These are phyloP conservation scores for Suillus bovinus DNA, from an alignment of 768 basidiomycete genomes.

Conservation along the genomic window DNA sequence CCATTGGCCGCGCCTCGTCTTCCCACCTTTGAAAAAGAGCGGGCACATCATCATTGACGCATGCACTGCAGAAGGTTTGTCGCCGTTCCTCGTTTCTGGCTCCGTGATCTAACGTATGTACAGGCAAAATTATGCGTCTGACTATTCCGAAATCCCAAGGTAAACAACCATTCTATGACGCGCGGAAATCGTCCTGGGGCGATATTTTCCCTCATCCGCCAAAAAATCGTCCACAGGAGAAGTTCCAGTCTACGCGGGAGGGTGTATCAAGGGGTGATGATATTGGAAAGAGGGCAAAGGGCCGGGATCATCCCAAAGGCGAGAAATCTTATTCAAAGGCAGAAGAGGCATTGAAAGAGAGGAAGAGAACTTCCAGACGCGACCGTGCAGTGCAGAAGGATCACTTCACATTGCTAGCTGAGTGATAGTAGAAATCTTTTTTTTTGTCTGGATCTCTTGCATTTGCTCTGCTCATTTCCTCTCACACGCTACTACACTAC, in stretches of 20 bases:
- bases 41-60: conserved; percentile 92
- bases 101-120: conserved; percentile 1
- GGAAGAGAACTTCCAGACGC: conserved; percentile 31
- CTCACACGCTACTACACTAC: not conserved
- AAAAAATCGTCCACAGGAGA: conserved; percentile 74
- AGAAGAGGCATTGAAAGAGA: conserved; percentile 39
- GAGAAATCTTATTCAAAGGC: conserved; percentile 29
- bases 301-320: conserved; percentile 25
- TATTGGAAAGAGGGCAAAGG: conserved; percentile 51
- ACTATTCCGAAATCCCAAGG: conserved; percentile 93
- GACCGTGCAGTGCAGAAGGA: conserved; percentile 10
- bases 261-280: conserved; percentile 46
- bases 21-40: conserved; percentile 88
- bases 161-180: conserved; percentile 94
- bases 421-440: conserved; percentile 3
- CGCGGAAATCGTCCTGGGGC: conserved; percentile 91
- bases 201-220: conserved; percentile 92
- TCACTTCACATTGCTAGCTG: conserved; percentile 2
- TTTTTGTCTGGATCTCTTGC: not conserved
- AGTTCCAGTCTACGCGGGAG: conserved; percentile 41
- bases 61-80: conserved; percentile 76
- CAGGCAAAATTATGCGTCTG: conserved; percentile 89
- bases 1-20: conserved; percentile 87
- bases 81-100: not conserved
- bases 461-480: not conserved